These are phyloP conservation scores for Phytophthora brassicae DNA, from an alignment of 352 stramenopile genomes.

Conservation along the genomic window DNA sequence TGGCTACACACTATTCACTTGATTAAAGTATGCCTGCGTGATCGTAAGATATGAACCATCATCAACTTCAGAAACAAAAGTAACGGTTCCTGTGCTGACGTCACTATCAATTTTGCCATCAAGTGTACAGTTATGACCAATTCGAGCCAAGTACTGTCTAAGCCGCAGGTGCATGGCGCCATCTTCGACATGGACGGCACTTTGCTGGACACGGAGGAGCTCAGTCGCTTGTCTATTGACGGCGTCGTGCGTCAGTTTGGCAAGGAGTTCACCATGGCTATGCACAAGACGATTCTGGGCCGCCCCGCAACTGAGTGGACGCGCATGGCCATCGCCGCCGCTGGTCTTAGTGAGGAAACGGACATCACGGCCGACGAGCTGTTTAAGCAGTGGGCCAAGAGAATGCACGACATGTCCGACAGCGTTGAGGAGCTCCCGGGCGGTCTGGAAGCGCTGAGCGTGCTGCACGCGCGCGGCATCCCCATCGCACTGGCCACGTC, in stretches of 20 bases:
- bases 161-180: slow-evolving; percentile 38
- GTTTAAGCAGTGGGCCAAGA: slow-evolving; percentile 60
- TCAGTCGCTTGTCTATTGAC: slow-evolving; percentile 66
- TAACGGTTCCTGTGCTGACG: background rate
- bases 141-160: background rate
- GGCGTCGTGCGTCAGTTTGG: slow-evolving; percentile 55
- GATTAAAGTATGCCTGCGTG: slow-evolving; percentile 1
- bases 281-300: slow-evolving; percentile 79
- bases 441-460: slow-evolving; percentile 46
- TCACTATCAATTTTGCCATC: slow-evolving; percentile 21
- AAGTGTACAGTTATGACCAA: slow-evolving; percentile 16
- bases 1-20: slow-evolving; percentile 2
- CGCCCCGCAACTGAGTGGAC: slow-evolving; percentile 72
- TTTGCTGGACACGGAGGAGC: slow-evolving; percentile 77
- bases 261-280: slow-evolving; percentile 53
- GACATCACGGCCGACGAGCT: slow-evolving; percentile 55
- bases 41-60: slow-evolving; percentile 6
- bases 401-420: slow-evolving; percentile 61
- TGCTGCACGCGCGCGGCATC: slow-evolving; percentile 50
- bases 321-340: slow-evolving; percentile 56
- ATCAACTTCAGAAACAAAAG: slow-evolving; percentile 24
- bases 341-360: slow-evolving; percentile 34
- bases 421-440: slow-evolving; percentile 57
- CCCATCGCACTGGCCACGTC: slow-evolving; percentile 75
- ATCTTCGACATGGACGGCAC: slow-evolving; percentile 88